Percentiles rank a stretch among this genome's conserved stretches.
These are phyloP conservation scores for Leonotis leonurus DNA, from an alignment of 257 asterid genomes.

Conservation along the genomic window DNA sequence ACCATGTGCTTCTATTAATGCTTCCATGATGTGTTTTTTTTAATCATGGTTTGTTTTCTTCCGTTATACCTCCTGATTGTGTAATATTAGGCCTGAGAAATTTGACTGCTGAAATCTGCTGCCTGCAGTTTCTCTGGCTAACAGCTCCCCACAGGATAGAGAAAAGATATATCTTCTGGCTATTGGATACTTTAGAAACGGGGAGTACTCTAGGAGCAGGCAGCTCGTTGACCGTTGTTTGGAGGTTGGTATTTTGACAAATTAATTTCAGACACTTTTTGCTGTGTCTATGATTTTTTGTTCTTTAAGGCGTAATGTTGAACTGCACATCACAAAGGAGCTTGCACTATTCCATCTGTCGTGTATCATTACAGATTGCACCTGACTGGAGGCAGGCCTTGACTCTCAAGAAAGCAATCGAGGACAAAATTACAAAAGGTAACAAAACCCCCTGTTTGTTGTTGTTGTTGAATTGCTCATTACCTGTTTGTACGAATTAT, in stretches of 20 bases:
- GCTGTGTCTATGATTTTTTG: neutral
- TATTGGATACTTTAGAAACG: slow-evolving; percentile 79
- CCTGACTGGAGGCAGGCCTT: slow-evolving; percentile 92
- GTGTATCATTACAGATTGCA: slow-evolving; percentile 38
- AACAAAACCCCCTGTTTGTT: neutral
- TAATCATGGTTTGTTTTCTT: neutral
- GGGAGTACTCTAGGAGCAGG: slow-evolving; percentile 73
- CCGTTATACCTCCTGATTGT: neutral
- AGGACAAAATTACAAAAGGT: slow-evolving; percentile 84
- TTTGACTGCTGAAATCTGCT: too few relatives aligned
- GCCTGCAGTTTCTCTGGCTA: slow-evolving; percentile 68
- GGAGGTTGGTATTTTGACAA: slow-evolving; percentile 44
- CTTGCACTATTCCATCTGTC: too few relatives aligned
- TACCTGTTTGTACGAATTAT: neutral
- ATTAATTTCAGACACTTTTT: neutral
- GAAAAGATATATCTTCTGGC: slow-evolving; percentile 78
- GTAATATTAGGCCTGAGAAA: too few relatives aligned
- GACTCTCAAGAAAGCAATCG: slow-evolving; percentile 75
- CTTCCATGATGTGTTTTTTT: neutral
- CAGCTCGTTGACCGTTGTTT: slow-evolving; percentile 70
- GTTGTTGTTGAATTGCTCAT: too few relatives aligned
- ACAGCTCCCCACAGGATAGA: slow-evolving; percentile 46
- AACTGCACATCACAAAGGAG: neutral
- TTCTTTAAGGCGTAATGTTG: neutral
- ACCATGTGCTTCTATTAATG: neutral